Base-by-base conservation (phyloP, 2,329 filamentous ascomycete genomes). In the Trichoderma oligosporum region DNA sequence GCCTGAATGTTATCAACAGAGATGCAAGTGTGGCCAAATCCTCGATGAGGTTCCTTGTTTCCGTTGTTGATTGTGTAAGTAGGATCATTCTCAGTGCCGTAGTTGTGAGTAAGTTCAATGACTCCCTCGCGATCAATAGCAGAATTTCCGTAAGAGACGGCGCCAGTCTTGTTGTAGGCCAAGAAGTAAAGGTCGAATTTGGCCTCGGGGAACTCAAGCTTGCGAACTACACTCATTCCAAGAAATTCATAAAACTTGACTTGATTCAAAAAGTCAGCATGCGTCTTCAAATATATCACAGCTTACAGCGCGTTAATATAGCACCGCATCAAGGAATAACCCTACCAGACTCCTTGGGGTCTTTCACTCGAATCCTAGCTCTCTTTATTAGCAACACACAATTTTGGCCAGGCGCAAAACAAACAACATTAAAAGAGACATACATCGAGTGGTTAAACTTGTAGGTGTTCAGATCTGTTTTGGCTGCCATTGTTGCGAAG, bases 101-200 rank as follows among this genome's bases (percentile, higher is more conserved):
- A 91, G 74, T 87, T 87, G 73, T 87, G 83, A 55, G 84, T 87
- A 62, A 99, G 82, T 74, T 99, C 94, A 63, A 99, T 84, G 38
- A 97, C 82, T 45, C 90, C 94, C 73, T 96, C 87, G 55, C 94
- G 87, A 73, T 96, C 90, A 77, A 87, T 92, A 27, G 74, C 69
- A 68, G 86, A 83, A 62, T 85, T 85, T 66, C 86, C 88, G 57
- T 82, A 78, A 8, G 89, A 94, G n/a, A 83, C 76, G 12, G 93
- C 88, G 35, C 82, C 78, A 8, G 90, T 83, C 29, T 84, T 82
- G 70, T 96, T 87, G 75, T 95, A 97, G 59, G 87, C 91, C 60
- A 99, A 81, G 76, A 97, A 97, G 79, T 97, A 97, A 25, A 97
- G 84, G 67, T 94, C 90, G 73, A 97, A 97, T 70, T 95, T 96